Conservation (phyloP, 2,329 filamentous ascomycete species). For the Penicillium sp. region DNA sequence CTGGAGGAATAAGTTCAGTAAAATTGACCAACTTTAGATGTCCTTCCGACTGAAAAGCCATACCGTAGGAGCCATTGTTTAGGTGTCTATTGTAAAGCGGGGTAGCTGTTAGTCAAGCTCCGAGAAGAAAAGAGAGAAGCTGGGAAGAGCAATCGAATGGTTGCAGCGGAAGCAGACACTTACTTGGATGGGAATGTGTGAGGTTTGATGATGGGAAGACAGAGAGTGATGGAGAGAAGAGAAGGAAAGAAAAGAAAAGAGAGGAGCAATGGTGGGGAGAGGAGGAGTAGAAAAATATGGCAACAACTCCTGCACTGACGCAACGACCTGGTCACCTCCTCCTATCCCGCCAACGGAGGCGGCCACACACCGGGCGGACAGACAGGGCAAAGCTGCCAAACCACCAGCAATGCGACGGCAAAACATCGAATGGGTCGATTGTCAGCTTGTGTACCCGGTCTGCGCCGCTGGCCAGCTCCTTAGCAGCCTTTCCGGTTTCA, state of each 20-base stretch:
- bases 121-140: slow-evolving; percentile 13
- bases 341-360: background rate
- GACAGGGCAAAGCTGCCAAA: slow-evolving; percentile 32
- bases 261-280: slow-evolving; percentile 32
- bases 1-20: slow-evolving; percentile 48
- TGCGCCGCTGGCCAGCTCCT: slow-evolving; percentile 36
- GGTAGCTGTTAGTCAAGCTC: slow-evolving; percentile 35
- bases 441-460: slow-evolving; percentile 33
- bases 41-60: background rate
- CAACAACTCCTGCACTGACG: slow-evolving; percentile 35
- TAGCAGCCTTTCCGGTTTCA: slow-evolving; percentile 47
- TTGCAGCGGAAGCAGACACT: slow-evolving; percentile 11
- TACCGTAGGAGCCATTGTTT: slow-evolving; percentile 46
- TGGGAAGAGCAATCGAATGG: slow-evolving; percentile 7
- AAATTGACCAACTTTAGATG: background rate
- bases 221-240: slow-evolving; percentile 22
- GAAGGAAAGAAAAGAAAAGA: slow-evolving; percentile 23
- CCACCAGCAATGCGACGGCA: slow-evolving; percentile 22
- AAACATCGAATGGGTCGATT: slow-evolving; percentile 20
- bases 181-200: slow-evolving; percentile 19
- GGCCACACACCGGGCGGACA: slow-evolving; percentile 35
- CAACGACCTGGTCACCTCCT: slow-evolving; percentile 39
- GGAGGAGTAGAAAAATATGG: slow-evolving; percentile 35
- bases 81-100: slow-evolving; percentile 30
- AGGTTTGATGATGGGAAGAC: slow-evolving; percentile 8